Evolutionary conservation across 2,329 filamentous ascomycete species (phyloP), one percentile per base, ranked within the genome.

Genomic region (Phialophora tarda): DNA sequence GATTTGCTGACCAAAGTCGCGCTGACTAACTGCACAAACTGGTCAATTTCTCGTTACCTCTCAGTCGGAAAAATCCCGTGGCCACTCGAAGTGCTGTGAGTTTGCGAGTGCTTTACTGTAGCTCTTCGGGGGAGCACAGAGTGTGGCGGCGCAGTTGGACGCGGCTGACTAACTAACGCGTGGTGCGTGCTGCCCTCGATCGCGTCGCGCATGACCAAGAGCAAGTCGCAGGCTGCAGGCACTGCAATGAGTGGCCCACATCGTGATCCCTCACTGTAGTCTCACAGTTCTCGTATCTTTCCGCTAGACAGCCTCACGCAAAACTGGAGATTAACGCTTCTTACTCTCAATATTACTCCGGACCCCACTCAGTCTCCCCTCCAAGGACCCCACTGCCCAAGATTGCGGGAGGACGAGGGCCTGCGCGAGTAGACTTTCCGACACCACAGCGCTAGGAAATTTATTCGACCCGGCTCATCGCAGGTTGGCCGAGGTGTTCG

Each of bases 351-450:
- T 21, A 44, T 44, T 44, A 44, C 38, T 44, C 38, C 38, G 17
- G 17, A n/a, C 38, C 38, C 38, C 14, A 44, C 38, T 4, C 10
- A 12, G 24, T 2, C 26, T 53, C 48, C 21, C 14, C 8, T 8
- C n/a, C 21, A 51, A 11, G 10, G 3, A 53, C 48, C 48, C 48
- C 48, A 53, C 48, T 23, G 26, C 48, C 23, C 48, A 24, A 53
- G 48, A 53, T 14, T 24, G n/a, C 21, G n/a, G 21, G 48, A 53
- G 21, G 21, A 24, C 11, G 11, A 12, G 48, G 23, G 23, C 44
- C 17, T 48, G 0, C 23, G 26, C 11, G 50, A 24, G 26, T 55
- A 55, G 53, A 55, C 53, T 55, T 55, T 55, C 53, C 53, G 53
- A 55, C 28, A 21, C 24, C 24, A 12, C 28, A 24, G 12, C 53